Base-by-base conservation (phyloP, 768 basidiomycete species). In the Pleurotus ostreatus region DNA sequence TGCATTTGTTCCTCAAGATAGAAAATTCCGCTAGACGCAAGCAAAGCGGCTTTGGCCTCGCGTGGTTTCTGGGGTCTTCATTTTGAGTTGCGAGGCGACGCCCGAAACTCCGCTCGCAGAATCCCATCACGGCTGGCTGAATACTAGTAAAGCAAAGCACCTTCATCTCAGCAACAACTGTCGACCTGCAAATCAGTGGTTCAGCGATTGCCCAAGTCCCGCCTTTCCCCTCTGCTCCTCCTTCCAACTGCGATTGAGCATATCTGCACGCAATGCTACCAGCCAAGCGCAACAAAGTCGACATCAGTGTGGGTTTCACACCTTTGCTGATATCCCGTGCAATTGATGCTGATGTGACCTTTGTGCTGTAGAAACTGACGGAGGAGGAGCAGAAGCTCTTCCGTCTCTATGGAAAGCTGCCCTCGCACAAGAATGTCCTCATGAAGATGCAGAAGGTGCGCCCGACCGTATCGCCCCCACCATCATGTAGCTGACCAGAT, bases 331-430 rank as follows among this genome's bases (percentile, higher is more conserved):
- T n/a, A 25, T 2, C 18, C 38, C 43, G 30, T 34, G 60, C 61
- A 62, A 62, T 66, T 65, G 58, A 60, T 57, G 23, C 62, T 63
- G 45, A 65, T 46, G 25, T 40, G 54, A 37, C 15, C 59, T 44
- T 37, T 52, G 51, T 46, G 55, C 43, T 61, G 25, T 62, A 95
- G 92, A 85, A 85, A 68, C 71, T 97, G 75, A 83, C 80, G 57
- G 86, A 87, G 65, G 88, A 97, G 75, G 96, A 98, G 78, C 85
- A 93, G 74, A 88, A 93, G 76, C 84, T 98, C 60, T 94, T 98
- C 74, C 81, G 86, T 63, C 85, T 92, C 71, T 98, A 98, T 73
- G 96, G 96, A 56, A 96, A 94, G 72, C 77, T 96, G 34, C 96
- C 96, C 20, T 84, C 85, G 2, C 92, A 93, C 73, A 98, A 98